Percentiles rank a stretch among this genome's conserved stretches.
Evolutionary conservation across 2,329 filamentous ascomycete genomes (phyloP).

Genomic region (Alternaria rosae): DNA sequence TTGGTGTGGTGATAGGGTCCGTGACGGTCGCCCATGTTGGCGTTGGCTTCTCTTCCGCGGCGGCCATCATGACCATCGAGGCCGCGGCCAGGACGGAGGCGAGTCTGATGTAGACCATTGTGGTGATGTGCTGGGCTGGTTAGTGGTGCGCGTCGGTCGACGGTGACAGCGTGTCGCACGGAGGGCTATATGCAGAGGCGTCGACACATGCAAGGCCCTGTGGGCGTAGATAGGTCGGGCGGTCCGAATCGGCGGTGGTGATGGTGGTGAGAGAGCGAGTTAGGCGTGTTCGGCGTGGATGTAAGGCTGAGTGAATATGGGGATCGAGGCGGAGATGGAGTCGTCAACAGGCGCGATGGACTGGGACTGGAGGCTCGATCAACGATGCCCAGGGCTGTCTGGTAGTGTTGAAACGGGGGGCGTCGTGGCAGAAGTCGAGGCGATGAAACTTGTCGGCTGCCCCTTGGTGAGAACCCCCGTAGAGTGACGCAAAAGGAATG

Average conservation of each 20-base stretch:
- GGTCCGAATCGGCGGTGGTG: not conserved
- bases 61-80: slow-evolving; percentile 38
- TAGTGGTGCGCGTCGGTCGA: slow-evolving; percentile 9
- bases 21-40: slow-evolving; percentile 17
- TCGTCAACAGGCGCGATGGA: not conserved
- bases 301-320: slow-evolving; percentile 8
- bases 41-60: slow-evolving; percentile 27
- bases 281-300: not conserved
- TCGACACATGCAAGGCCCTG: slow-evolving; percentile 33
- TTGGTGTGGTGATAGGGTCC: slow-evolving; percentile 42
- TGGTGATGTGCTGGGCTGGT: slow-evolving; percentile 16
- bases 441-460: slow-evolving; percentile 27
- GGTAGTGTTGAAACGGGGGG: slow-evolving; percentile 44
- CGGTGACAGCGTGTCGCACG: slow-evolving; percentile 25
- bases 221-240: slow-evolving; percentile 8
- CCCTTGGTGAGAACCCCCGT: slow-evolving; percentile 48
- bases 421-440: slow-evolving; percentile 36
- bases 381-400: slow-evolving; percentile 15
- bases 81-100: slow-evolving; percentile 43
- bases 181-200: slow-evolving; percentile 30
- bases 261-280: slow-evolving; percentile 9
- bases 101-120: slow-evolving; percentile 45
- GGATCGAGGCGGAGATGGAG: slow-evolving; percentile 4
- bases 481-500: slow-evolving; percentile 40
- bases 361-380: slow-evolving; percentile 16